Evolutionary conservation across 78 protist genomes (phyloP), one percentile per base, ranked within the genome.

Genomic region (Fonticula alba): DNA sequence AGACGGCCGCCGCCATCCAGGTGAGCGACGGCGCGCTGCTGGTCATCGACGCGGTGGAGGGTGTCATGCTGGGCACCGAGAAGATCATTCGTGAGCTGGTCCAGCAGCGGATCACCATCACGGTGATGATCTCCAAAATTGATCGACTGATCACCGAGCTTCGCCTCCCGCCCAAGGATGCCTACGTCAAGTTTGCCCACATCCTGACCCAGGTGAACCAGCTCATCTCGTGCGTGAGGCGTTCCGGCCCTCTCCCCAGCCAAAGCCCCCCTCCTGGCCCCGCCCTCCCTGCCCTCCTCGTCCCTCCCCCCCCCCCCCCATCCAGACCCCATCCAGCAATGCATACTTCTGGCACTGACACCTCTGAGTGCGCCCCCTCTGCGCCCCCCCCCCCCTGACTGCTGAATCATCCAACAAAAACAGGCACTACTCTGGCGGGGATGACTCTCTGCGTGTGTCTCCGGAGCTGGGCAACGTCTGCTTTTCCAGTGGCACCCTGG

Each of bases 91-190:
- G 57, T 24, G 73, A 64, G 7, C 89, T 93, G 0, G 66, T 86
- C 3, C 31, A 17, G 14, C 68, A 80, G 10, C 66, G 82, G 29
- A 13, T 86, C 13, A 64, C 81, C 7, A 41, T 91, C 5, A n/a
- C 62, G 15, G 54, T 90, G 0, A 37, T 82, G 24, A 58, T 88
- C 72, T 84, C 66, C 62, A 91, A 91, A 69, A n/a, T 93, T 22
- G 96, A 92, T 64, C 76, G 98, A 13, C 71, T 91, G 27, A 75
- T 93, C 22, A 58, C 85, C 14, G 98, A 93, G 63, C 77, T 91
- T n/a, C 80, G 80, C 64, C 79, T 95, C 10, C 99, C 98, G 13
- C 97, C 98, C 43, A 22, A 37, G 0, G 98, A 95, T 63, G 97
- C 97, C 40, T 93, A 91, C 77, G 60, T 62, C 66, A 93, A 95